Base-by-base conservation (phyloP, 2,329 filamentous ascomycete species). In the Alternaria tenuissima region DNA sequence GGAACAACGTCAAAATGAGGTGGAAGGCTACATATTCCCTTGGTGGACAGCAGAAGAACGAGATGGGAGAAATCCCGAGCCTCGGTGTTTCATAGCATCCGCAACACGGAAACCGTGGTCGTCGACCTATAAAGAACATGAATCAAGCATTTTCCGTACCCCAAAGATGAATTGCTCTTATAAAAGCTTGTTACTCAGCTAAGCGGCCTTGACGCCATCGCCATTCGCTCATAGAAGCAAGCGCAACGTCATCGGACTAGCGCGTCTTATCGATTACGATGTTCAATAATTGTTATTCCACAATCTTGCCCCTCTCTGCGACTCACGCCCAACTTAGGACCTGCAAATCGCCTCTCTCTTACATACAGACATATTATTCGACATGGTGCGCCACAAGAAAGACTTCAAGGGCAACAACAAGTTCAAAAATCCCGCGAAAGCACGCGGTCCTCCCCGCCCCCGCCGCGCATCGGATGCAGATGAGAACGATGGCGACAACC, bases 321-420 rank as follows among this genome's bases (percentile, higher is more conserved):
- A 52, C 55, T 49, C 20, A 59, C 49, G 36, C 30, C 26, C 38
- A 42, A 39, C 54, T 28, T 46, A 26, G 49, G 39, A 52, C 48
- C 39, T 2, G 30, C 38, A 52, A 53, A 8, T 38, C 39, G 38
- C 47, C n/a, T 41, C 49, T 14, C 9, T 28, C 38, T 14, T 16
- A 14, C 16, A 28, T 11, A 18, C 32, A 16, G 22, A 20, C 20
- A 18, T 44, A 32, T 4, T 36, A 20, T 28, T 28, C 64, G 66
- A 24, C 18, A 97, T 97, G 94, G 93, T 97, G 55, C 92, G 94
- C 62, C 94, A 97, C 81, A 98, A 97, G 82, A 98, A 98, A 81
- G 94, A 97, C 76, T 84, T 86, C 55, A 85, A 85, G 69, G 87
- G 91, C 42, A 90, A 91, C 75, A 93, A 92, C 78, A 92, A 91